Base-by-base conservation (phyloP, 495 filamentous ascomycete genomes). In the Saxispiralis lemnorum region DNA sequence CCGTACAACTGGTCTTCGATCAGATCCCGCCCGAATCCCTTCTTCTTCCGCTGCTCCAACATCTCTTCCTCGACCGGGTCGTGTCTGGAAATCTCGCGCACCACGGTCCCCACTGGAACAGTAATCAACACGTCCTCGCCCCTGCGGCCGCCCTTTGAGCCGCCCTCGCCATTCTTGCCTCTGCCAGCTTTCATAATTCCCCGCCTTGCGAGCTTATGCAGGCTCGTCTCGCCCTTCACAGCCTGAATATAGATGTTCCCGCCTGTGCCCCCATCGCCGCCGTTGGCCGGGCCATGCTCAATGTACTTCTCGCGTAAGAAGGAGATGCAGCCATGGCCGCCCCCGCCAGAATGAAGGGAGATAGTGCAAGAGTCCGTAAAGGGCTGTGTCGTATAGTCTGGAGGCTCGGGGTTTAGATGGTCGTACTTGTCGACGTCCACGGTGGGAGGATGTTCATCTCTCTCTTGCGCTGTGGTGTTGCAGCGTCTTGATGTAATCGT, bases 211-310 rank as follows among this genome's bases (percentile, higher is more conserved):
- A 97, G 70, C 60, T 95, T 97, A 60, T 96, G 86, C 41, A 97
- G 63, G 46, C 82, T 89, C 0, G 83, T 94, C 57, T 95, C 77
- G 44, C 84, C 84, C 34, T 78, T 77, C 7, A 93, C 76, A 3
- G 89, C 87, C 59, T 95, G 92, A 43, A 97, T 89, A 63, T 89
- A 96, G 47, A 97, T 65, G 53, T 78, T 87, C 15, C 89, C 89
- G 36, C 89, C 89, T 40, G 71, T 79, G 12, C 89, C 89, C 21
- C 89, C 89, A 59, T 96, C 84, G 38, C 89, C 89, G 38, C 89
- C 92, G 60, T 96, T 95, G n/a, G 89, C 68, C n/a, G 88, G 88
- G 0, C 89, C 89, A 42, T 84, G 71, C 37, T 75, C 70, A 17
- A 94, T 67, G 59, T 75, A 96, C 45, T 86, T 86, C 52, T 97